A percentile compares a stretch with the other conserved stretches of the same genome.
These are phyloP conservation scores for Malus orientalis DNA, from an alignment of 306 rosid species.

Conservation along the genomic window DNA sequence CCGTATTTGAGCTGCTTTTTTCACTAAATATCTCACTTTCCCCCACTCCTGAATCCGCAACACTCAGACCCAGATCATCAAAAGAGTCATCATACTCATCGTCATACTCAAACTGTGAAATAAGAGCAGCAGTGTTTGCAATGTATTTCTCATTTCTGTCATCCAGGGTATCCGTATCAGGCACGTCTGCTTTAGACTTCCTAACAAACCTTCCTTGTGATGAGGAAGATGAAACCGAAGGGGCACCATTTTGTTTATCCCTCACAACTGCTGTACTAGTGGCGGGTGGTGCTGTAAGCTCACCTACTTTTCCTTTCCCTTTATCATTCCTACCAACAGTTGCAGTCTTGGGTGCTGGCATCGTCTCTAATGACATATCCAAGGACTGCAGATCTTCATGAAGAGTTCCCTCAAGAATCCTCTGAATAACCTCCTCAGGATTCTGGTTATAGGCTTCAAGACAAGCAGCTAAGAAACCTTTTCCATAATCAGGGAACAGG, in stretches of 20 bases:
- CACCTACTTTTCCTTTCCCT: slow-evolving; percentile 78
- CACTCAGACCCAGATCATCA: slow-evolving; percentile 90
- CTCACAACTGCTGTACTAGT: slow-evolving; percentile 21
- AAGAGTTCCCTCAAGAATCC: slow-evolving; percentile 90
- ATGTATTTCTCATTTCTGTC: slow-evolving; percentile 32
- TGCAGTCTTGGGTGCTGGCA: slow-evolving; percentile 42
- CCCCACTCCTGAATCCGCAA: slow-evolving; percentile 68
- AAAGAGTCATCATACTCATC: slow-evolving; percentile 97
- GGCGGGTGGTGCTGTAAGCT: slow-evolving; percentile 28
- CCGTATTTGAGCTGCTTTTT: slow-evolving; percentile 24
- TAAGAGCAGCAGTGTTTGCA: slow-evolving; percentile 41
- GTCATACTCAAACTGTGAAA: slow-evolving; percentile 79
- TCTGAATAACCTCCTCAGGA: slow-evolving; percentile 95
- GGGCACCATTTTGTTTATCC: slow-evolving; percentile 32
- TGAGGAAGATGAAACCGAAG: slow-evolving; percentile 47
- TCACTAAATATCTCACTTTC: slow-evolving; percentile 48
- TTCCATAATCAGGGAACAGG: slow-evolving; percentile 85
- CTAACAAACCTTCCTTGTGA: slow-evolving; percentile 65
- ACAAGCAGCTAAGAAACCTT: slow-evolving; percentile 80
- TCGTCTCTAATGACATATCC: slow-evolving; percentile 57
- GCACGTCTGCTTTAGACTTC: slow-evolving; percentile 52
- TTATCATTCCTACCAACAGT: slow-evolving; percentile 46
- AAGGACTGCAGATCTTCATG: slow-evolving; percentile 67
- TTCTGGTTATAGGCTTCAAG: slow-evolving; percentile 87
- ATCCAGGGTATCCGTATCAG: slow-evolving; percentile 44